These are phyloP conservation scores for Pichia sp. DNA, from an alignment of 1,139 yeast species.

Conservation along the genomic window DNA sequence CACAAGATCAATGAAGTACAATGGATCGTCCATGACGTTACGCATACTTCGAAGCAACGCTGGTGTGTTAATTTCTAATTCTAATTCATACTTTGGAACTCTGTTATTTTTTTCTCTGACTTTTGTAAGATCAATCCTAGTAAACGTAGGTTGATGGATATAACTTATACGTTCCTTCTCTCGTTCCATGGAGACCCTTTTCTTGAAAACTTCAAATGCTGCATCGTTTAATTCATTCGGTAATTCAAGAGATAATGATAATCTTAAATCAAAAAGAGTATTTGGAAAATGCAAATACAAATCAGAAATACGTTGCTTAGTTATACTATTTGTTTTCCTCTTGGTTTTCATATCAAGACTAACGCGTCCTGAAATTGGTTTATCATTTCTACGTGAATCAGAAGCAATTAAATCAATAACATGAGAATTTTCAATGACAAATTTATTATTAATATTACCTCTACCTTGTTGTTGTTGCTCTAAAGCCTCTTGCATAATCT, in stretches of 20 bases:
- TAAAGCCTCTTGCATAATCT: constrained; percentile 34
- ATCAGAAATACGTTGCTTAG: constrained; percentile 67
- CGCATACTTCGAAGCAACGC: constrained; percentile 62
- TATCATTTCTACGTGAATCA: constrained; percentile 37
- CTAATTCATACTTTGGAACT: constrained; percentile 48
- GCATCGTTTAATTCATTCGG: constrained; percentile 55
- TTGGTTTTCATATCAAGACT: constrained; percentile 64
- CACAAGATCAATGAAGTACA: constrained; percentile 62
- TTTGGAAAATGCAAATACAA: constrained; percentile 70
- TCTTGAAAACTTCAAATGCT: constrained; percentile 41
- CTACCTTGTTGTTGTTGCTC: constrained; percentile 16
- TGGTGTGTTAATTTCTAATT: constrained; percentile 64
- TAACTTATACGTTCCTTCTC: constrained; percentile 60
- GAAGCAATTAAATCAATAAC: constrained; percentile 27
- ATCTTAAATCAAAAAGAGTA: constrained; percentile 66
- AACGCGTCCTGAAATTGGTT: constrained; percentile 57
- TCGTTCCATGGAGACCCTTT: constrained; percentile 43
- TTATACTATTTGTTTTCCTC: constrained; percentile 59
- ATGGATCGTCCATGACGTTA: constrained; percentile 43
- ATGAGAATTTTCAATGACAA: constrained; percentile 30
- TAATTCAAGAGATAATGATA: constrained; percentile 69
- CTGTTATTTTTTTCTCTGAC: constrained; percentile 35
- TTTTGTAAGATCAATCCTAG: constrained; percentile 64
- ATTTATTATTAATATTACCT: constrained; percentile 25
- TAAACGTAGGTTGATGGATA: constrained; percentile 61